These are phyloP conservation scores for Casuarina glauca DNA, from an alignment of 306 rosid genomes.

Conservation along the genomic window DNA sequence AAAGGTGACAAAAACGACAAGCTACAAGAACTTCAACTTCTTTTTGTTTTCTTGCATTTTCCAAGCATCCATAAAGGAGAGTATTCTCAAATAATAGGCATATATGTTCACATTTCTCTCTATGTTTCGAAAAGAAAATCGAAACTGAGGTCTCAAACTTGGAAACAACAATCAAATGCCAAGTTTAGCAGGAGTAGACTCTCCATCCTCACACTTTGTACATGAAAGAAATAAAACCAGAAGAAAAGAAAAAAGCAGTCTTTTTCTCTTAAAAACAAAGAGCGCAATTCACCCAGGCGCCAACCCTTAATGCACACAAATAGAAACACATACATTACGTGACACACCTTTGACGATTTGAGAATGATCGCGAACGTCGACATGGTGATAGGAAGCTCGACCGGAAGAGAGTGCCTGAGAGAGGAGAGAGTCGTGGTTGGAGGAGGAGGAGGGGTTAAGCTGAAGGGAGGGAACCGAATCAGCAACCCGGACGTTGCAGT, in stretches of 20 bases:
- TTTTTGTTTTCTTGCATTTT: background rate
- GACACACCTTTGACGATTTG: slow-evolving; percentile 48
- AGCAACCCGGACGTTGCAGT: slow-evolving; percentile 80
- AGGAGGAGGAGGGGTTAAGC: slow-evolving; percentile 52
- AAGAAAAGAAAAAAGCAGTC: too few relatives aligned
- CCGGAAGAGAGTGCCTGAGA: slow-evolving; percentile 55
- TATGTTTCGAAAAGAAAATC: background rate
- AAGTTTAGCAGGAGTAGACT: background rate
- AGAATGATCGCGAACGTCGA: slow-evolving; percentile 57
- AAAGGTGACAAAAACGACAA: background rate
- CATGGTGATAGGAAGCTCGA: slow-evolving; percentile 65
- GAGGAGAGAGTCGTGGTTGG: slow-evolving; percentile 49
- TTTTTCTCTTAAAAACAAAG: too few relatives aligned
- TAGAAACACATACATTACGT: background rate
- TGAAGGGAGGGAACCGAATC: slow-evolving; percentile 63
- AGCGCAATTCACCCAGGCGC: background rate
- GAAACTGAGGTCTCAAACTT: background rate
- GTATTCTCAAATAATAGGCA: background rate
- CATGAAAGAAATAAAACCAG: too few relatives aligned
- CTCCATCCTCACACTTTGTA: background rate
- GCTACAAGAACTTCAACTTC: background rate
- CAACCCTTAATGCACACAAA: background rate
- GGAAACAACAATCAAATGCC: background rate
- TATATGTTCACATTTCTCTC: background rate
- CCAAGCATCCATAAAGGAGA: background rate